Conservation (phyloP, 1,284 basidiomycete genomes). For the Cryptococcus deneoformans region DNA sequence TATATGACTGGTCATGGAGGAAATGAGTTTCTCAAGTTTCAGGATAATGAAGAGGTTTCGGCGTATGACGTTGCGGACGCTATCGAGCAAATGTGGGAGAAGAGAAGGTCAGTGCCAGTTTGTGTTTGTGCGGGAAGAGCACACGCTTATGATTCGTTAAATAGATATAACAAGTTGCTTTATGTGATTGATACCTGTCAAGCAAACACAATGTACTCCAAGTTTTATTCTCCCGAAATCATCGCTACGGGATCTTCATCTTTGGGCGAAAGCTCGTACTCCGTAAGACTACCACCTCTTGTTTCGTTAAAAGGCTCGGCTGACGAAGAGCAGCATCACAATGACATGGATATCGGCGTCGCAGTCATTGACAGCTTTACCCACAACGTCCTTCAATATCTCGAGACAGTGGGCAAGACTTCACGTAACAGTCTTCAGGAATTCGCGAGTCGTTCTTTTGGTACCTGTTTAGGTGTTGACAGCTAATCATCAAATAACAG, state of each 20-base stretch:
- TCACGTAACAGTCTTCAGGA: slow-evolving; percentile 76
- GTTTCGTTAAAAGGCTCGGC: not conserved
- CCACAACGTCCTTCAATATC: slow-evolving; percentile 83
- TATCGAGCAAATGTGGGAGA: slow-evolving; percentile 97
- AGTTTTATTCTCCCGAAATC: slow-evolving; percentile 94
- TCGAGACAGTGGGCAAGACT: slow-evolving; percentile 91
- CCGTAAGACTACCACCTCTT: slow-evolving; percentile 56
- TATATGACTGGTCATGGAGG: slow-evolving; percentile 99
- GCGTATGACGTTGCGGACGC: slow-evolving; percentile 96
- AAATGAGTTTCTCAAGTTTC: slow-evolving; percentile 98
- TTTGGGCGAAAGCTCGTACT: slow-evolving; percentile 91
- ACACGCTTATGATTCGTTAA: too few relatives aligned
- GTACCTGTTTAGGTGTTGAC: not conserved
- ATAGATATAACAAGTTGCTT: slow-evolving; percentile 91
- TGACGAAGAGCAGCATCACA: slow-evolving; percentile 65
- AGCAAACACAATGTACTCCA: slow-evolving; percentile 92
- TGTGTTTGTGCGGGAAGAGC: too few relatives aligned
- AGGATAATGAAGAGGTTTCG: slow-evolving; percentile 97
- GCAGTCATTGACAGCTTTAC: slow-evolving; percentile 95
- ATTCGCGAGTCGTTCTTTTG: slow-evolving; percentile 58
- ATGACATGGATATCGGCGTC: slow-evolving; percentile 90
- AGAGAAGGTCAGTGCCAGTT: slow-evolving; percentile 65
- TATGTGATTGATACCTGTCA: slow-evolving; percentile 99
- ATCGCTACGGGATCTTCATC: slow-evolving; percentile 87
- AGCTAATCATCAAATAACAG: slow-evolving; percentile 48